Percentiles rank a stretch among this genome's conserved stretches.
phyloP scores from a whole-genome alignment of 352 stramenopile species.

The Phytophthora pisi region DNA sequence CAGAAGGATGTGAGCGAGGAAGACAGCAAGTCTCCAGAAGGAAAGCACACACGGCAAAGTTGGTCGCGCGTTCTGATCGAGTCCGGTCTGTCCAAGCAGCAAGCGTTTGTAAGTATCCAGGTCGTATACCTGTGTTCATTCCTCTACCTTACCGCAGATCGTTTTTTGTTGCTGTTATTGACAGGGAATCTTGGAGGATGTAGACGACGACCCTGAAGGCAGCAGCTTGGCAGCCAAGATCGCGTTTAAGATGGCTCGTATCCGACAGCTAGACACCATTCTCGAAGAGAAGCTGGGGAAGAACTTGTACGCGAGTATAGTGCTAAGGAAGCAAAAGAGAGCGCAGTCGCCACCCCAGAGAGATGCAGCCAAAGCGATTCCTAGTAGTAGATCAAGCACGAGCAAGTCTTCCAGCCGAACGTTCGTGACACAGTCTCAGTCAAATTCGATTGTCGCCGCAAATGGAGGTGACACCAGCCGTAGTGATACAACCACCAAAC shows the following conservation, averaged over 20 bases:
- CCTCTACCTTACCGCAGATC: neutral
- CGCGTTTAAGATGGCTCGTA: conserved; percentile 71
- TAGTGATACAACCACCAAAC: conserved; percentile 7
- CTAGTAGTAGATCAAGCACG: neutral
- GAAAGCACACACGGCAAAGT: conserved; percentile 30
- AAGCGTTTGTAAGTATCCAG: conserved; percentile 55
- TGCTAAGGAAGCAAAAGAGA: conserved; percentile 34
- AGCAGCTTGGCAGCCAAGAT: conserved; percentile 57
- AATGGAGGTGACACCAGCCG: conserved; percentile 15
- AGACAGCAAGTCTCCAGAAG: conserved; percentile 5
- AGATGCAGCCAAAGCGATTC: conserved; percentile 6
- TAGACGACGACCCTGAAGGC: conserved; percentile 33
- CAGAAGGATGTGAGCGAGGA: conserved; percentile 50
- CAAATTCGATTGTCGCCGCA: neutral
- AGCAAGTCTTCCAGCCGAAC: conserved; percentile 8
- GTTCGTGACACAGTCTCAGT: conserved; percentile 29
- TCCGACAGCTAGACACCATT: conserved; percentile 63
- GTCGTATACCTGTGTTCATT: neutral
- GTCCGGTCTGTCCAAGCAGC: conserved; percentile 65
- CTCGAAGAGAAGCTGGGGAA: conserved; percentile 71
- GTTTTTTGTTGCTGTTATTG: neutral
- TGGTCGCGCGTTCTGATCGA: conserved; percentile 73
- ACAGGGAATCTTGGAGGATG: conserved; percentile 55
- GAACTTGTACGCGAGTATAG: conserved; percentile 49
- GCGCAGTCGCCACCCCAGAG: conserved; percentile 6